Conservation (phyloP, 768 basidiomycete genomes). For the Boletus insuetus region DNA sequence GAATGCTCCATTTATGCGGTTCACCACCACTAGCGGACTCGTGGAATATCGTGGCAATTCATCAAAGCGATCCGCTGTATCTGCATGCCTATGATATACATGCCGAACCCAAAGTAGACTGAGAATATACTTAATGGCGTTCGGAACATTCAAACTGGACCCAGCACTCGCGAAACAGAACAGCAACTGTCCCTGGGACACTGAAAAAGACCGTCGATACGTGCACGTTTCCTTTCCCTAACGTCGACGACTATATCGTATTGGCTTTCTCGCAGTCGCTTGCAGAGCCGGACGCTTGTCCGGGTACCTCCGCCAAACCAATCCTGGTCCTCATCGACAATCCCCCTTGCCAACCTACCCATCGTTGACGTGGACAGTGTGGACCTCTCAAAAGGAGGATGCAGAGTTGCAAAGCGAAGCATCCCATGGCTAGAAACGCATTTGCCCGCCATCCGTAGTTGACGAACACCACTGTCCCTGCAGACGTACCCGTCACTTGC, state of each 20-base stretch:
- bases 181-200: too few relatives aligned
- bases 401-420: slow-evolving; percentile 51
- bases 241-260: not conserved
- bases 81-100: too few relatives aligned
- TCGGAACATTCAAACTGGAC: too few relatives aligned
- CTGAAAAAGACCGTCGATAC: not conserved
- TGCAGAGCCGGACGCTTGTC: not conserved
- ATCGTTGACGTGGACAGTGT: slow-evolving; percentile 39
- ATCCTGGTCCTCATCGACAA: not conserved
- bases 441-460: slow-evolving; percentile 62
- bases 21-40: too few relatives aligned
- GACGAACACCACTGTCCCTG: slow-evolving; percentile 40
- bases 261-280: slow-evolving; percentile 6
- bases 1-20: too few relatives aligned
- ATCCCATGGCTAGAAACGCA: slow-evolving; percentile 55
- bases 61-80: too few relatives aligned
- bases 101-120: too few relatives aligned
- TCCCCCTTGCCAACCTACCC: slow-evolving; percentile 47
- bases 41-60: too few relatives aligned
- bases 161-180: too few relatives aligned
- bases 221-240: not conserved
- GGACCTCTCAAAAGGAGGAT: slow-evolving; percentile 66
- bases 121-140: too few relatives aligned
- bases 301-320: not conserved
- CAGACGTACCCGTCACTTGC: slow-evolving; percentile 76